Evolutionary conservation across 768 basidiomycete genomes (phyloP), one percentile per base, ranked within the genome.

Genomic region (Kwoniella europaea): DNA sequence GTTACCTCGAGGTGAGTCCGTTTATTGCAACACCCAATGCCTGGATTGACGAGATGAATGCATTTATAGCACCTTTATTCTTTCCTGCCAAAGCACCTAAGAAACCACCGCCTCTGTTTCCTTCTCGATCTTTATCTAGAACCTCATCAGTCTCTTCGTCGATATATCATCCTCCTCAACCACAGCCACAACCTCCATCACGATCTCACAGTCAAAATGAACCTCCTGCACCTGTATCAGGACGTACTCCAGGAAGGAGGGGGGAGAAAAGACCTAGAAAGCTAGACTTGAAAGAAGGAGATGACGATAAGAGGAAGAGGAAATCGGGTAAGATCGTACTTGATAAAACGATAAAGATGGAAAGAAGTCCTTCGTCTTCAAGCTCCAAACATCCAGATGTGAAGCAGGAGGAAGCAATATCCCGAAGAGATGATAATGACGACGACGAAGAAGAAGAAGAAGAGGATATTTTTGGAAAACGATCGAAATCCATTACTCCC

Each of bases 201-300:
- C 71, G 7, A 52, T 42, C 44, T 58, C 67, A 55, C 43, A 43
- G n/a, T 10, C 46, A 42, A 58, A 20, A 18, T 41, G 44, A 53
- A 24, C 29, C 68, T 9, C 41, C 56, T 12, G 74, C 78, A 35
- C 74, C 78, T 15, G 67, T 75, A 4, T 72, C 72, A 4, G 76
- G 75, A 13, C 64, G 75, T 27, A 80, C 82, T 12, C 82, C 80
- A 4, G 80, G 79, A 16, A 57, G 80, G 18, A 64, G 82, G 66
- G 80, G 80, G 1, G 82, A 83, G 68, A 83, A 83, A 62, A 54
- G 82, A 24, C 79, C 74, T 2, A 64, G 76, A 27, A 61, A 61
- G 15, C 58, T 24, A 50, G 68, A 67, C 9, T 18, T 54, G 29
- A 3, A 16, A 16, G 59, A 61, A 18, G 63, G 59, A 3, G 71